Evolutionary conservation across 371 early-diverging fungal genomes (phyloP), one percentile per base, ranked within the genome.

Genomic region (Coemansia sp.): DNA sequence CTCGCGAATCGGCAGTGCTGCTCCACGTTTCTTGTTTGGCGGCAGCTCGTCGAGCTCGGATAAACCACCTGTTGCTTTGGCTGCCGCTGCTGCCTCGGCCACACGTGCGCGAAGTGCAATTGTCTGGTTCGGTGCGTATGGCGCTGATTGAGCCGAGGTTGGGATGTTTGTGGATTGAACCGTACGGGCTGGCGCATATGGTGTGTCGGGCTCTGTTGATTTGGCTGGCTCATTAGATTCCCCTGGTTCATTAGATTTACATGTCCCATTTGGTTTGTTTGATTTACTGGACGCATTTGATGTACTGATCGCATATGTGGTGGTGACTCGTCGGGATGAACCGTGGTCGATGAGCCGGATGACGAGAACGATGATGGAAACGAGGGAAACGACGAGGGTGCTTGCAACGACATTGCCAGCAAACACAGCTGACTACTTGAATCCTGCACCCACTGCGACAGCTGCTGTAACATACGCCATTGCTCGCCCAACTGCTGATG

Each of bases 401-500:
- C 25, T 9, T 44, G 25, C 26, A 59, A 42, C 33, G 44, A 44
- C 33, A 44, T 59, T 16, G 59, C 21, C 14, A 59, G 42, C 59
- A 59, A 21, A 14, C 44, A 8, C n/a, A 59, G 44, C 26, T 59
- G 59, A 12, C 59, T 44, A 18, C 44, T 59, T 16, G 59, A 21
- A 33, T 59, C 59, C 44, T 59, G 59, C 20, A 59, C 33, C 59
- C 59, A 59, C 33, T 44, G 40, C 28, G 44, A 14, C 14, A 59
- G 59, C 26, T 59, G 59, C 44, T 59, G 44, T 26, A 59, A 11
- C 59, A 59, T 18, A 8, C 16, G 39, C 59, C 44, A 44, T 26
- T 59, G 59, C 59, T 59, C 59, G 39, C 44, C 59, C 23, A 59
- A 20, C 20, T 44, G 59, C 44, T 44, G 28, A 11, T 59, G 59